Percentiles rank a stretch among this genome's conserved stretches.
Evolutionary conservation across 176 grass and related monocot species (phyloP).

Genomic region (Thinopyrum elongatum): DNA sequence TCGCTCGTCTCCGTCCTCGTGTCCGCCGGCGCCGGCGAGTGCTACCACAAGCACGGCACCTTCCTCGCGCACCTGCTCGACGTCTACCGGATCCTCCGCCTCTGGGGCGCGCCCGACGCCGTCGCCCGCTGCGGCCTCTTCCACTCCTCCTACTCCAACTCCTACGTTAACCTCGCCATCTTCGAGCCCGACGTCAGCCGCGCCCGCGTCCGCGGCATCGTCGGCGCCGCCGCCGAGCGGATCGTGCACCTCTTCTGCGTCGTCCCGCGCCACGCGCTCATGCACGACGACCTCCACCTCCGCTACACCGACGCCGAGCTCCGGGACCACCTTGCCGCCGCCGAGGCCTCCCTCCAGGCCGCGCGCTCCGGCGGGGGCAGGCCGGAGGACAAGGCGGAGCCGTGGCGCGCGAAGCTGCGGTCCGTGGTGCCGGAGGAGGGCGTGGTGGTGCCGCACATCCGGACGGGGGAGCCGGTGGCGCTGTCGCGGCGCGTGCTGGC

Average conservation of each 20-base stretch:
- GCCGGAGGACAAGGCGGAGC: neutral
- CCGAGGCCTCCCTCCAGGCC: constrained; percentile 35
- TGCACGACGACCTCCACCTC: constrained; percentile 46
- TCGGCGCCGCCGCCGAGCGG: constrained; percentile 53
- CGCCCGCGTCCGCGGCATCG: constrained; percentile 30
- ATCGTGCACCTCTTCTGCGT: constrained; percentile 88
- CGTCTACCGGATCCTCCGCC: constrained; percentile 57
- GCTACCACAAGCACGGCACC: constrained; percentile 93
- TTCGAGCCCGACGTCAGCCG: constrained; percentile 59
- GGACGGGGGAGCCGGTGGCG: constrained; percentile 62
- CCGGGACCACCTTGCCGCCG: constrained; percentile 27
- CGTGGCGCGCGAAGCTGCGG: constrained; percentile 56
- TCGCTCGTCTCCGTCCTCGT: constrained; percentile 45
- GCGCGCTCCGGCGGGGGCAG: constrained; percentile 14
- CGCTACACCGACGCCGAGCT: constrained; percentile 52
- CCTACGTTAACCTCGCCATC: constrained; percentile 87
- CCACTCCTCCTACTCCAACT: constrained; percentile 92
- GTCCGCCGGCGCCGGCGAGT: constrained; percentile 64
- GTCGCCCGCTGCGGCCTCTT: constrained; percentile 66
- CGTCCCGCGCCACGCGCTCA: constrained; percentile 64
- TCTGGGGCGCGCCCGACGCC: constrained; percentile 57
- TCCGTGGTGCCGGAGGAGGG: constrained; percentile 50
- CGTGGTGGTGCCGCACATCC: constrained; percentile 53
- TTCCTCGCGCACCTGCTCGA: constrained; percentile 81
- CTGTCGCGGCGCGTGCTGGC: constrained; percentile 52